These are phyloP conservation scores for Stereum hirsutum DNA, from an alignment of 1,284 basidiomycete genomes.

Conservation along the genomic window DNA sequence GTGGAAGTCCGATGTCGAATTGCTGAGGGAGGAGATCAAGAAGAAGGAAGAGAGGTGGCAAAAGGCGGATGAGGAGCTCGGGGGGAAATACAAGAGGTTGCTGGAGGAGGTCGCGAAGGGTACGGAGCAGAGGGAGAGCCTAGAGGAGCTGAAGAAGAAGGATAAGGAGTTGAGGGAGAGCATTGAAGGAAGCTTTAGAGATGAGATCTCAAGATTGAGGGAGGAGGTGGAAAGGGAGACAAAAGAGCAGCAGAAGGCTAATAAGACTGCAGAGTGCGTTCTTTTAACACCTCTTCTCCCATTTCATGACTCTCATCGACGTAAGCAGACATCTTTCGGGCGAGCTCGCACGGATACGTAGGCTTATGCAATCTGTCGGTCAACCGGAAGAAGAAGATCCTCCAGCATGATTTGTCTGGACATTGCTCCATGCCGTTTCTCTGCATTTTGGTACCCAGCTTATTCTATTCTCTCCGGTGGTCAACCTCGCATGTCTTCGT, in stretches of 20 bases:
- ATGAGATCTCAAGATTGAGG: conserved; percentile 33
- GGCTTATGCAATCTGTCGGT: conserved; percentile 44
- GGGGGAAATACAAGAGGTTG: conserved; percentile 54
- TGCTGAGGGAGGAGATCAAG: conserved; percentile 59
- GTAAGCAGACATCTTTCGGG: conserved; percentile 38
- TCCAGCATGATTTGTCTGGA: no score
- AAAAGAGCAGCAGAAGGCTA: conserved; percentile 44
- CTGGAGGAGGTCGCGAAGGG: conserved; percentile 49
- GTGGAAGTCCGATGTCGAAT: conserved; percentile 61
- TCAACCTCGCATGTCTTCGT: no score
- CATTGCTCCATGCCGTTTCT: no score
- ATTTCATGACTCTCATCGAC: not conserved
- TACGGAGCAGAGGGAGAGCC: conserved; percentile 25
- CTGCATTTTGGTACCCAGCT: no score
- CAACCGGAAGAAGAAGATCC: no score
- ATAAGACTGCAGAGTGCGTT: conserved; percentile 52
- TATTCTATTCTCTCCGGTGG: no score
- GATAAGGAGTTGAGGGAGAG: conserved; percentile 32
- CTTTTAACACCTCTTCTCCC: not conserved
- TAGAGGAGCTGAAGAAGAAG: conserved; percentile 31
- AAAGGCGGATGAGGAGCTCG: conserved; percentile 52
- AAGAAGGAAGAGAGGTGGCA: conserved; percentile 58
- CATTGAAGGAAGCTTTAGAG: conserved; percentile 41
- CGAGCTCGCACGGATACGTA: conserved; percentile 55
- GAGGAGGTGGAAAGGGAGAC: conserved; percentile 44